Evolutionary conservation across 1,139 yeast genomes (phyloP), one percentile per base, ranked within the genome.

Genomic region (Pichia sp.): DNA sequence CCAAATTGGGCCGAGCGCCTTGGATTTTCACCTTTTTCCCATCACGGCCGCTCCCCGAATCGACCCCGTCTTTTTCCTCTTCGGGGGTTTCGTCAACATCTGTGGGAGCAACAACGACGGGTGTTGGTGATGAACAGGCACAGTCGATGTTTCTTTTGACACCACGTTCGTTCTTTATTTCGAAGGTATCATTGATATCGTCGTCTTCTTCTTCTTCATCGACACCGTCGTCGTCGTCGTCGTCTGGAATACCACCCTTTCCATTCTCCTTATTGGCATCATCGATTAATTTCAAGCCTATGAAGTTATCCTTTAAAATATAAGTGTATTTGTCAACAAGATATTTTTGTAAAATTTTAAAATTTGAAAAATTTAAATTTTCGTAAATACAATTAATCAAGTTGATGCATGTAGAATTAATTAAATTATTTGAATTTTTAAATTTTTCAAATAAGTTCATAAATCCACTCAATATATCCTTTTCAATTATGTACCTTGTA

Each of bases 371-470:
- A 13, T 62, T 65, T 22, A 64, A 59, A 69, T 69, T 60, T 60
- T 68, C 67, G 9, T 76, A 64, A 2, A 87, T 67, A 4, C 76
- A 67, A 58, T 81, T 85, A 50, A 89, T 70, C 43, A 91, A 72
- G 61, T 87, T 93, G 50, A 90, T 72, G 58, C 95, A 79, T 4
- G 95, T 77, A 0, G 96, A 88, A 62, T 82, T 87, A 2, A 87
- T 77, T 55, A 91, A 71, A 62, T 83, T 86, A 63, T 85, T 82
- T 45, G 71, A 70, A 42, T 74, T 70, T 25, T 77, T 73, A 22
- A 80, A 77, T n/a, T 72, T 74, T 25, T 70, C 70, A 55, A 87
- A 73, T 52, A 81, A 71, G 0, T 67, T 66, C 57, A 87, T 76
- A 42, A 83, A 73, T 43, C 76, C 71, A 13, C 71, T 73, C 51